Base-by-base conservation (phyloP, 2,329 filamentous ascomycete genomes). In the Sporothrix pseudoabietina region DNA sequence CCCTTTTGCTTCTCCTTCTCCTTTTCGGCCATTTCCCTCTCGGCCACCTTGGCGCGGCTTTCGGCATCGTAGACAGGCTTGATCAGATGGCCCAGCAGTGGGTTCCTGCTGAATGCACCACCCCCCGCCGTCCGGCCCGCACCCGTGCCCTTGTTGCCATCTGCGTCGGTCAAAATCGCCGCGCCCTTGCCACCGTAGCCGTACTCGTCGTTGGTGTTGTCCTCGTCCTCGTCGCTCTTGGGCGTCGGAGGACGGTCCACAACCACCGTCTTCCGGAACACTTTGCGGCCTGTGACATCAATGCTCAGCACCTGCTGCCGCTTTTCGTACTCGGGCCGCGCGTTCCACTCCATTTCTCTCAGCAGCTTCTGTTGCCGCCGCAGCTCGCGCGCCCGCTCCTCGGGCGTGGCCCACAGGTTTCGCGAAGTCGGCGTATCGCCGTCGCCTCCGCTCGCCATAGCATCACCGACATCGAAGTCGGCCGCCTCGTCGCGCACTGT, bases 311-410 rank as follows among this genome's bases (percentile, higher is more conserved):
- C 91, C 74, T 96, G 91, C 77, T 88, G 89, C 74, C 93, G 87
- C 86, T 95, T 97, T 83, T 98, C 94, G 81, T 94, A 97, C 75
- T 97, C 94, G 0, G 94, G 94, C 70, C 88, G 85, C 4, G 92
- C 90, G 77, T 92, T 92, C 90, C 94, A 97, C 78, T 97, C 93
- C 85, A 96, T 90, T 81, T 97, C 93, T 5, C 93, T 85, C 77
- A 97, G 82, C 3, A 94, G 84, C 80, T 92, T 93, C 82, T 97
- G 94, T 82, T 97, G 94, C 73, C 90, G 88, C 82, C 95, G 97
- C 73, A 97, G 83, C 80, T 96, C 93, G 76, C 90, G 85, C 0
- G 94, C 94, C 57, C 94, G 87, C 81, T 97, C 93, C 76, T 92
- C 90, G 0, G 94, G 93, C 19, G 85, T 93, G 69, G 94, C 92